Base-by-base conservation (phyloP, 805 yeast genomes). In the Wickerhamiella shivajii region DNA sequence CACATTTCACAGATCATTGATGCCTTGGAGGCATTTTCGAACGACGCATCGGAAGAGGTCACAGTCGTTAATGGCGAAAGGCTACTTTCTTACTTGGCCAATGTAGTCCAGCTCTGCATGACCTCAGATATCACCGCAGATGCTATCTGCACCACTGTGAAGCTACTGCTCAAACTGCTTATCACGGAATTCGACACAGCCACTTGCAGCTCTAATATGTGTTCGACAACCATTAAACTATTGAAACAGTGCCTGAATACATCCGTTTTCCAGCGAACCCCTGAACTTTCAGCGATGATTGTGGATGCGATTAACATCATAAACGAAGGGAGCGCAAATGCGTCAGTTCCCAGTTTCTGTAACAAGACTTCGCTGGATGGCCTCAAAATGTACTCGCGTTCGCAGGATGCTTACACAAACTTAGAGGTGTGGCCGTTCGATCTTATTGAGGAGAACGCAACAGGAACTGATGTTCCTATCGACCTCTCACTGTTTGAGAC, bases 381-480 rank as follows among this genome's bases (percentile, higher is more conserved):
- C 18, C 33, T 47, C 6, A 37, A 33, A 18, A 31, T 43, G 23
- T 47, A 39, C 31, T 47, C 51, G 5, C 45, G 46, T 13, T 34
- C 40, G 21, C 33, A 19, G 2, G 41, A 46, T 18, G 22, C 28
- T 6, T 58, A 57, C 40, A 40, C 50, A 9, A 64, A 59, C 20
- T 57, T 67, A 37, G 35, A 31, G 16, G 45, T 63, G 29, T 61
- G 66, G 39, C 57, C 71, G 9, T 71, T 71, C 50, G 80, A 73
- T 42, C 46, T 71, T 42, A 59, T 73, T 28, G 77, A 72, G 44
- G 77, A 73, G 34, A 56, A 74, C 1, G 66, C 59, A 40, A 67
- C 72, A 1, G 44, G 53, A 5, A 54, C 59, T 37, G 77, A 73
- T 43, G 61, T 68, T 1, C 65, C 76, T 2, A 49, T 73, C 12